Evolutionary conservation across 345 rosid species (phyloP), one percentile per base, ranked within the genome.

Genomic region (Hypericum perforatum): DNA sequence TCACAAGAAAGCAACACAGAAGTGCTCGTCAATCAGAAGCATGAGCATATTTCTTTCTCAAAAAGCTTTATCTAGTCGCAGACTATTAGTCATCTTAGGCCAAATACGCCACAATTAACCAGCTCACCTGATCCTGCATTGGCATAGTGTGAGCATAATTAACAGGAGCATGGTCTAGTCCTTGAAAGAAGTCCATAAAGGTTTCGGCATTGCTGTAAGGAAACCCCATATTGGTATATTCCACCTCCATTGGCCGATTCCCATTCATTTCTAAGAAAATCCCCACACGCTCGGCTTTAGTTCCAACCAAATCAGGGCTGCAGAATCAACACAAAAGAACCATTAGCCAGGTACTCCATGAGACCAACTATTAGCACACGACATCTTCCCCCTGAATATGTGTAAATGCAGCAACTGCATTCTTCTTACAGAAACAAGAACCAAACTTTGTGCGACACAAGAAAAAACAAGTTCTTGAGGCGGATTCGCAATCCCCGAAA

Each of bases 151-250:
- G 68, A 57, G 65, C 15, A 48, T 75, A 74, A 62, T 62, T 63
- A 29, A 53, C 56, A 2, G 85, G 85, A 43, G 54, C 68, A 37
- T 70, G 77, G 5, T 72, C 42, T 56, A 70, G 41, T 16, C 77
- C 85, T 55, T 82, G 77, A 38, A 82, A 79, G 71, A 77, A 77
- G 57, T 82, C 74, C 81, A 82, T 75, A 52, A 75, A 79, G 69
- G 82, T 79, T 54, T 77, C 82, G 6, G 75, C 61, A 32, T 16
- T 69, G 51, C 79, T 68, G 63, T 79, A 79, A 63, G 85, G 81
- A 65, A 75, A 77, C 15, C 75, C 85, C 11, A 69, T 73, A 41
- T 79, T 70, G 53, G 75, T 59, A 58, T 76, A 75, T 52, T 77
- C 82, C 54, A 77, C 71, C 59, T 75, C 85, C 85, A 79, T 75